A percentile compares a stretch with the other conserved stretches of the same genome.
Evolutionary conservation across 192 early-diverging fungal species (phyloP).

Genomic region (Allomyces javanicus): DNA sequence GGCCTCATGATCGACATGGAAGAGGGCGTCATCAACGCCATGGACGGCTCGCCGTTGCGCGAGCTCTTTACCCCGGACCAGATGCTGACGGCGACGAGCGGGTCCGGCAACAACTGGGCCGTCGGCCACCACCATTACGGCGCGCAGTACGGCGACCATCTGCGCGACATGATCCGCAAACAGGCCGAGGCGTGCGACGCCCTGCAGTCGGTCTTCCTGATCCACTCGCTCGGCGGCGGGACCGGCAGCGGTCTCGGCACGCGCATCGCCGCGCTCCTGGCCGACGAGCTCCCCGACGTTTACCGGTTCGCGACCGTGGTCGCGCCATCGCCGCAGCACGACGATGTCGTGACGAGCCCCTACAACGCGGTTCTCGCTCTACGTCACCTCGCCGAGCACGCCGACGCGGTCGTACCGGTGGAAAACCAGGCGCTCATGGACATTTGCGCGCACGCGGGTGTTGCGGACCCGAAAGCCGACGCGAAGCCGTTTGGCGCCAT

Average conservation of each 20-base stretch:
- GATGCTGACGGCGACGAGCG: constrained; percentile 18
- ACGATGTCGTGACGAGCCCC: constrained; percentile 2
- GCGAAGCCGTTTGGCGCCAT: not conserved
- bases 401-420: not conserved
- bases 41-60: constrained; percentile 11
- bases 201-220: constrained; percentile 29
- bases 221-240: constrained; percentile 30
- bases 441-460: constrained; percentile 1
- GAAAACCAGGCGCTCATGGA: constrained; percentile 2
- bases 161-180: constrained; percentile 20
- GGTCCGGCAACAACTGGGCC: constrained; percentile 38
- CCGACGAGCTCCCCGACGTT: constrained; percentile 15
- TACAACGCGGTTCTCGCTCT: not conserved
- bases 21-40: constrained; percentile 23
- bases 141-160: constrained; percentile 12
- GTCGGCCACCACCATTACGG: constrained; percentile 31
- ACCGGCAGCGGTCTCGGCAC: constrained; percentile 41
- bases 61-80: constrained; percentile 27
- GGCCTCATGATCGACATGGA: constrained; percentile 42
- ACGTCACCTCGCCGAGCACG: not conserved
- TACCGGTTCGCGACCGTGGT: constrained; percentile 2
- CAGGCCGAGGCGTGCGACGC: constrained; percentile 32
- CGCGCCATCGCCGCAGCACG: not conserved
- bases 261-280: constrained; percentile 13
- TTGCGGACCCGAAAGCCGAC: not conserved